Evolutionary conservation across 305 asterid genomes (phyloP).

Genomic region (Fraxinus ornus): DNA sequence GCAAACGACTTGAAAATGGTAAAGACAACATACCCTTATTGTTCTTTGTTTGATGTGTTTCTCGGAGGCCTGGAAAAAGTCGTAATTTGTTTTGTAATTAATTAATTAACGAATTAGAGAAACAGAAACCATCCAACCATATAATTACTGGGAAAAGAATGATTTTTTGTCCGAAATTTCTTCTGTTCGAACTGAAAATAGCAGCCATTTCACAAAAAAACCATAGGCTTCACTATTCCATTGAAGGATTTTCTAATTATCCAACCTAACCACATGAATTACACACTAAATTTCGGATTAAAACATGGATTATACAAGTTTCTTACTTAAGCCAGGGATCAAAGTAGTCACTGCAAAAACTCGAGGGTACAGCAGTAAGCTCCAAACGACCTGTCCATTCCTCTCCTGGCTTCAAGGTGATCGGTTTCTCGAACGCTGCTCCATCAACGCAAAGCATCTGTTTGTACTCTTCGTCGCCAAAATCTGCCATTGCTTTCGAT

Average conservation of each 20-base stretch:
- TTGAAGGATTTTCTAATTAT: not conserved
- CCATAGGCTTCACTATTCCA: conserved; percentile 30
- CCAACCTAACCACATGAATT: not conserved
- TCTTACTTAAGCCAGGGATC: conserved; percentile 32
- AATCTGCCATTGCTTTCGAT: conserved; percentile 78
- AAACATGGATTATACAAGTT: conserved; percentile 1
- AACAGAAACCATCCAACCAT: not conserved
- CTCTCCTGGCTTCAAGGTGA: conserved; percentile 78
- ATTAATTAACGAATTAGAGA: not conserved
- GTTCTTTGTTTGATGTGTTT: not conserved
- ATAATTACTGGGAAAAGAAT: not conserved
- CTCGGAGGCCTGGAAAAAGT: not conserved
- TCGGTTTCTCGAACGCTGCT: conserved; percentile 73
- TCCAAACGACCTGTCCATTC: conserved; percentile 87
- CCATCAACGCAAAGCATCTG: conserved; percentile 87
- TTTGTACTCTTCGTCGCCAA: conserved; percentile 86
- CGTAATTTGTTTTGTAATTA: not conserved
- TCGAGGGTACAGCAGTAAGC: conserved; percentile 72
- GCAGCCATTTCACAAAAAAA: conserved; percentile 38
- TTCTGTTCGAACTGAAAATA: conserved; percentile 2
- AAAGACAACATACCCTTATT: too few relatives aligned
- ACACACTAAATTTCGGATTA: not conserved
- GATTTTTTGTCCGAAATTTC: not conserved
- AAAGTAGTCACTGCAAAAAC: conserved; percentile 69
- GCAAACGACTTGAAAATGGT: too few relatives aligned